These are phyloP conservation scores for Kwoniella mangroviensis DNA, from an alignment of 768 basidiomycete genomes.

Conservation along the genomic window DNA sequence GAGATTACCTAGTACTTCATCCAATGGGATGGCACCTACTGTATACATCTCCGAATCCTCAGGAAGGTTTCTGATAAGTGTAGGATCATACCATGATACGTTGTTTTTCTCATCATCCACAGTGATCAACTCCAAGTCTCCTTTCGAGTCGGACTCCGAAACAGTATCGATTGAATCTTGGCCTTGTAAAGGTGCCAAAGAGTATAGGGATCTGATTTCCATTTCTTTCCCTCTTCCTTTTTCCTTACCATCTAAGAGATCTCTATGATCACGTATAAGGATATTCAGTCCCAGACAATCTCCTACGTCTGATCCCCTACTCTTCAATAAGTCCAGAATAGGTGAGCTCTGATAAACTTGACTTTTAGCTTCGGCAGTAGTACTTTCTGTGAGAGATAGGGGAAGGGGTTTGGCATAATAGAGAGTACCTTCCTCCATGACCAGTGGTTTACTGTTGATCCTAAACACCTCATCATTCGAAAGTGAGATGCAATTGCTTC, in stretches of 20 bases:
- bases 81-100: neutral
- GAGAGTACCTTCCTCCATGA: neutral
- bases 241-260: neutral
- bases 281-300: neutral
- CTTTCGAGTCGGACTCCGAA: too few species aligned
- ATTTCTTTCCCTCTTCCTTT: neutral
- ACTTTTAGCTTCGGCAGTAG: neutral
- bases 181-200: neutral
- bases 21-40: neutral
- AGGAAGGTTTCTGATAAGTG: neutral
- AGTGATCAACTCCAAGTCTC: too few species aligned
- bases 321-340: neutral
- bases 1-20: neutral
- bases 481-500: neutral
- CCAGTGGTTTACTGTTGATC: neutral
- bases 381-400: neutral
- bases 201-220: neutral
- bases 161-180: neutral
- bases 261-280: neutral
- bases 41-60: neutral
- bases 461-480: neutral
- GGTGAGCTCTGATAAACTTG: neutral
- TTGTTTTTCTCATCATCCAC: neutral
- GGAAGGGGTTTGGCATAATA: neutral
- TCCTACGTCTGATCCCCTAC: neutral